Conservation (phyloP, 345 rosid genomes). For the Citropsis articulata region DNA sequence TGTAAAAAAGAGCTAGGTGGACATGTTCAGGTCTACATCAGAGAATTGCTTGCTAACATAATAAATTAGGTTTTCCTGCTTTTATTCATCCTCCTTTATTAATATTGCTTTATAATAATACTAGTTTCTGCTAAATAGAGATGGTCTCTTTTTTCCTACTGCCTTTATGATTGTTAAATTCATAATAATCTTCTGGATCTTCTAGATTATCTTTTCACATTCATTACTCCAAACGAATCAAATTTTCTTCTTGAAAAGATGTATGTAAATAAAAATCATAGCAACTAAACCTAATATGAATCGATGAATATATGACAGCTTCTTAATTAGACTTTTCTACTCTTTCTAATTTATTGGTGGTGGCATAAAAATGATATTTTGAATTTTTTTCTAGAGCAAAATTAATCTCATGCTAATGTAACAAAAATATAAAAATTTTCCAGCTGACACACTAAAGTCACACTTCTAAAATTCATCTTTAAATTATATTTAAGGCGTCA, state of each 20-base stretch:
- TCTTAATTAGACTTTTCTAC: background rate
- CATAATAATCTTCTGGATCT: background rate
- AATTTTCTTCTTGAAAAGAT: background rate
- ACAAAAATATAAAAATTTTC: background rate
- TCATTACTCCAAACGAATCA: background rate
- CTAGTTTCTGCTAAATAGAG: no score
- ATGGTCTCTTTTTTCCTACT: rapidly evolving
- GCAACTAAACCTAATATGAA: no score
- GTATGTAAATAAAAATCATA: background rate
- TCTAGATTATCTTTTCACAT: background rate
- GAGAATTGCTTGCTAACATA: background rate
- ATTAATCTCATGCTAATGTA: background rate
- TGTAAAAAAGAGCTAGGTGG: background rate
- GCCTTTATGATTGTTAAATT: no score
- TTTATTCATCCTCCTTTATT: no score
- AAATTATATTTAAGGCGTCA: background rate
- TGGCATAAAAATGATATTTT: background rate
- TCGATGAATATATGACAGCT: no score
- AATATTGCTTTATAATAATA: no score
- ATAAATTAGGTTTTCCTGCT: no score
- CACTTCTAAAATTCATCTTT: background rate
- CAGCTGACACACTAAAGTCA: background rate
- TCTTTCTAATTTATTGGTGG: no score
- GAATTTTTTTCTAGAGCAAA: background rate
- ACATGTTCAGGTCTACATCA: background rate